Conservation (phyloP, 2,329 filamentous ascomycete genomes). For the Westerdykella ornata region DNA sequence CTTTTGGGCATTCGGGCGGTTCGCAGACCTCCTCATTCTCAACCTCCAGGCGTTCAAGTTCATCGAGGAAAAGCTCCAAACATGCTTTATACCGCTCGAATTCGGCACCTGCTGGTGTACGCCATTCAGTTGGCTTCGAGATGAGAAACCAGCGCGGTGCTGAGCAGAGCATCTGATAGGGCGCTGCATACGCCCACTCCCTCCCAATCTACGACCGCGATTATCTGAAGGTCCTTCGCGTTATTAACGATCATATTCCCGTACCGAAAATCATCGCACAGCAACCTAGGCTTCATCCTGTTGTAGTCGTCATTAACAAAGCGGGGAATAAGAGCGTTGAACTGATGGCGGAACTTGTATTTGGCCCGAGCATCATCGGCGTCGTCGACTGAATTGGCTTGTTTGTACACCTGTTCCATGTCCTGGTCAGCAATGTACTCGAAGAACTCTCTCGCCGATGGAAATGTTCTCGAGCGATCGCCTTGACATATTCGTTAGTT, state of each 20-base stretch:
- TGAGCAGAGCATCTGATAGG: constrained; percentile 13
- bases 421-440: constrained; percentile 12
- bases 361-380: constrained; percentile 16
- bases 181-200: constrained; percentile 18
- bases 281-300: constrained; percentile 8
- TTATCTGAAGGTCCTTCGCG: constrained; percentile 12
- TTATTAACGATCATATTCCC: constrained; percentile 18
- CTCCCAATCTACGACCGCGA: constrained; percentile 18
- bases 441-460: constrained; percentile 12
- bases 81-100: constrained; percentile 4
- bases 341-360: constrained; percentile 11
- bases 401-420: constrained; percentile 12
- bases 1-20: too few species aligned
- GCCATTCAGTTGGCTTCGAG: constrained; percentile 2
- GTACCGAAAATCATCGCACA: constrained; percentile 17
- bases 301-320: constrained; percentile 1
- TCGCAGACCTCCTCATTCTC: constrained; percentile 1
- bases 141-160: constrained; percentile 6
- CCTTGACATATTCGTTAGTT: neutral
- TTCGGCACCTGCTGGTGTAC: constrained; percentile 1
- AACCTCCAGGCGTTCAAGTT: constrained; percentile 2
- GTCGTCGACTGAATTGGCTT: constrained; percentile 17
- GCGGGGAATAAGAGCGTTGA: constrained; percentile 6
- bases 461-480: constrained; percentile 5
- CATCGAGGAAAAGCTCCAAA: constrained; percentile 6